These are phyloP conservation scores for Hyaloperonospora arabidopsidis DNA, from an alignment of 352 stramenopile species.

Conservation along the genomic window DNA sequence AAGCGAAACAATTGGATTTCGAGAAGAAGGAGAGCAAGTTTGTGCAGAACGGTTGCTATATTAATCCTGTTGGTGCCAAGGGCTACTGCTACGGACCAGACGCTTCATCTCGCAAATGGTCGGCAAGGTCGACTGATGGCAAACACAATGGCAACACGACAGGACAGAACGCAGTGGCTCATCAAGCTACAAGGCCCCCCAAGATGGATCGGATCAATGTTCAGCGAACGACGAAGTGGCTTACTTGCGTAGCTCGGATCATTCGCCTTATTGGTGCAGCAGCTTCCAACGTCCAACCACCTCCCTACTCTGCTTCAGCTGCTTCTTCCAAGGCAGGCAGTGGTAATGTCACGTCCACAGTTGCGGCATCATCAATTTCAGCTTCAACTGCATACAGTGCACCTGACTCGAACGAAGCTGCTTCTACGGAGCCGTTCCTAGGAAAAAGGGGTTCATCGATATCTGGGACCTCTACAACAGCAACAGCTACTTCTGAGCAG, in stretches of 20 bases:
- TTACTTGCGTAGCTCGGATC: conserved; percentile 56
- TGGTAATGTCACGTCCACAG: neutral
- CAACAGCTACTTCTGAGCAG: neutral
- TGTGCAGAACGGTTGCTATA: conserved; percentile 51
- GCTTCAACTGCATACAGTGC: neutral
- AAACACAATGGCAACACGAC: conserved; percentile 16
- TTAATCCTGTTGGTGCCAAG: conserved; percentile 34
- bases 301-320: conserved; percentile 3
- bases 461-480: neutral
- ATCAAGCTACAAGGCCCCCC: conserved; percentile 32
- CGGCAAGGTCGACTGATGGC: conserved; percentile 11
- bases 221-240: conserved; percentile 62
- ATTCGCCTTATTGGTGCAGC: conserved; percentile 43
- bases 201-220: conserved; percentile 82
- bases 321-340: neutral
- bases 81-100: conserved; percentile 16
- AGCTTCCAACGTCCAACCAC: conserved; percentile 5
- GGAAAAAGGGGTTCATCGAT: neutral
- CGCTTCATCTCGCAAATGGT: conserved; percentile 18
- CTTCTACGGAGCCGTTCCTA: neutral
- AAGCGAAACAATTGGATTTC: conserved; percentile 43
- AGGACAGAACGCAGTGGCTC: conserved; percentile 16
- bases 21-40: conserved; percentile 56
- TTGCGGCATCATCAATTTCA: conserved; percentile 2
- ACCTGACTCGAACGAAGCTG: conserved; percentile 2